Percentiles rank a stretch among this genome's conserved stretches.
Evolutionary conservation across 345 rosid species (phyloP).

Genomic region (Schrenkiella parvula): DNA sequence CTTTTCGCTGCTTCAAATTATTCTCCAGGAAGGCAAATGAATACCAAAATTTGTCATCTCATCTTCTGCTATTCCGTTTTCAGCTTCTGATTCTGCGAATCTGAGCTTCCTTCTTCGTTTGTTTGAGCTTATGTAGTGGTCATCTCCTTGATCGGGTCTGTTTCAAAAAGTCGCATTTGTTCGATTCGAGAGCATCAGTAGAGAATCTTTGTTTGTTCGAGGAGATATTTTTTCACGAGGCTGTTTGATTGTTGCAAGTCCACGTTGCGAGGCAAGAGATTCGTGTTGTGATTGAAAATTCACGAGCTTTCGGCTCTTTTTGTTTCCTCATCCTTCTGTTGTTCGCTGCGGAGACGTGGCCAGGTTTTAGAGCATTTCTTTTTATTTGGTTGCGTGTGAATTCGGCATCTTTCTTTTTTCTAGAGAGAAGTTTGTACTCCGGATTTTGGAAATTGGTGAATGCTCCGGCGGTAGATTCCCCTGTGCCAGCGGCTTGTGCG

Average conservation of each 20-base stretch:
- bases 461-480: slow-evolving; percentile 1
- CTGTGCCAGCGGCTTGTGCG: slow-evolving; percentile 8
- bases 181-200: not conserved
- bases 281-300: not conserved
- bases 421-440: not conserved
- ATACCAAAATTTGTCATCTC: not conserved
- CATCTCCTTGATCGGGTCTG: slow-evolving; percentile 9
- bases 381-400: slow-evolving; percentile 4
- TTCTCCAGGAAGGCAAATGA: not conserved
- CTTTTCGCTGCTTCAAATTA: not conserved
- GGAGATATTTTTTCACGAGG: not conserved
- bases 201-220: not conserved
- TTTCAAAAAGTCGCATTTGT: not conserved
- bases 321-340: not conserved
- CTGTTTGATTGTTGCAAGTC: not conserved
- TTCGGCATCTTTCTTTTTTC: not conserved
- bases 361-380: not conserved
- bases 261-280: not conserved
- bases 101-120: slow-evolving; percentile 7
- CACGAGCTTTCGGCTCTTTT: not conserved
- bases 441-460: not conserved
- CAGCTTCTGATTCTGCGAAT: not conserved
- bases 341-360: not conserved
- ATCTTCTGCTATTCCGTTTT: not conserved
- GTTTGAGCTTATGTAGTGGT: not conserved